Evolutionary conservation across 495 filamentous ascomycete genomes (phyloP).

Genomic region (Delitschia confertaspora): DNA sequence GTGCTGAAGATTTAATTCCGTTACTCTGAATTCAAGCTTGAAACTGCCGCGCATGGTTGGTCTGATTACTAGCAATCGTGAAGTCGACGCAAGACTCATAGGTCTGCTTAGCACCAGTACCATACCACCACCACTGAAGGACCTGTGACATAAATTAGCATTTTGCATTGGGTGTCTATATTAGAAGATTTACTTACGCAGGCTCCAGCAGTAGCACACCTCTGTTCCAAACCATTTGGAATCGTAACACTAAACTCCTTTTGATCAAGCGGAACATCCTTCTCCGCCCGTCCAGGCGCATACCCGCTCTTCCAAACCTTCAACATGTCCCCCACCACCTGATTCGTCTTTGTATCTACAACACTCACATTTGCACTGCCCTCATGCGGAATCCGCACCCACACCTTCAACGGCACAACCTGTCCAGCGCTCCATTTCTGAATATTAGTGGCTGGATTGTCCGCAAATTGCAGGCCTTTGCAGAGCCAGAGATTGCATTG

Average conservation of each 20-base stretch:
- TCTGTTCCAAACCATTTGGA: constrained; percentile 15
- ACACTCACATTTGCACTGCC: constrained; percentile 25
- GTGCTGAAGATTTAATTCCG: too few species aligned
- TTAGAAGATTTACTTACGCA: constrained; percentile 15
- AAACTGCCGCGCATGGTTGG: too few species aligned
- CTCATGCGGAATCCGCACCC: constrained; percentile 24
- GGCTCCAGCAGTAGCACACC: constrained; percentile 21
- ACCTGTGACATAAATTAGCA: constrained; percentile 14
- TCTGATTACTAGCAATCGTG: constrained; percentile 9
- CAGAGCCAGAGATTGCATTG: constrained; percentile 27
- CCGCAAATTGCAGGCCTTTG: constrained; percentile 28
- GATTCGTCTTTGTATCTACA: constrained; percentile 25
- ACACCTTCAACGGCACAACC: constrained; percentile 17
- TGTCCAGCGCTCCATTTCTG: constrained; percentile 19
- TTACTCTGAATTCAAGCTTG: too few species aligned
- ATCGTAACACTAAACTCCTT: constrained; percentile 26
- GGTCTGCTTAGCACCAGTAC: constrained; percentile 22
- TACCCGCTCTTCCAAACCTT: constrained; percentile 23
- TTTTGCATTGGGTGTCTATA: too few species aligned
- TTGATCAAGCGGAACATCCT: constrained; percentile 17
- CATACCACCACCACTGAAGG: constrained; percentile 28
- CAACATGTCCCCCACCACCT: constrained; percentile 17
- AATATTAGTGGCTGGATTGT: constrained; percentile 18
- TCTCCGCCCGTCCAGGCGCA: constrained; percentile 14
- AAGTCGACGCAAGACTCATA: constrained; percentile 27